Evolutionary conservation across 75 land plant species (phyloP).

Genomic region (Isoetes taiwanensis): DNA sequence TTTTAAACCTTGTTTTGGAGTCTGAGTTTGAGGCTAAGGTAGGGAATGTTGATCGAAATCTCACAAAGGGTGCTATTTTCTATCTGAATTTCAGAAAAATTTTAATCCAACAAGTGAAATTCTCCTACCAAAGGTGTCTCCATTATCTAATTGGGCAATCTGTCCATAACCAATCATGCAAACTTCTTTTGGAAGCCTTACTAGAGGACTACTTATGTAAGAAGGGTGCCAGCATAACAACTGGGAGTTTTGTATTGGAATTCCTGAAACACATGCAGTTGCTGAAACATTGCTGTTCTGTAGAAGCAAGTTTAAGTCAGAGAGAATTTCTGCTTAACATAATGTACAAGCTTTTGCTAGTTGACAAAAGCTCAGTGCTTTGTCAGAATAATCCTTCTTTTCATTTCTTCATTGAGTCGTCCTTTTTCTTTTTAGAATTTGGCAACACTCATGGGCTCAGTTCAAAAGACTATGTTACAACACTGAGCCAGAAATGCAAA

Average conservation of each 20-base stretch:
- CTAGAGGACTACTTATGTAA: constrained; percentile 23
- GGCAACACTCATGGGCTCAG: constrained; percentile 9
- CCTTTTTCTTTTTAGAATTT: constrained; percentile 13
- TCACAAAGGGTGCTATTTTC: constrained; percentile 23
- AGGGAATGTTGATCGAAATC: background rate
- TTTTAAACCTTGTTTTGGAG: constrained; percentile 22
- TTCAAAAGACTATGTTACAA: constrained; percentile 10
- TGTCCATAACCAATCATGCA: constrained; percentile 17
- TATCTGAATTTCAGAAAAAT: constrained; percentile 27
- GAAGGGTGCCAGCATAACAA: constrained; percentile 17
- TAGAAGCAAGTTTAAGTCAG: constrained; percentile 13
- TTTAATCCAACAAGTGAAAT: constrained; percentile 30
- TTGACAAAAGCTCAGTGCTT: constrained; percentile 22
- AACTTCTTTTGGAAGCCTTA: constrained; percentile 22
- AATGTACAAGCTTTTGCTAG: constrained; percentile 21
- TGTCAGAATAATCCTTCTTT: constrained; percentile 16
- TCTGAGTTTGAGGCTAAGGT: background rate
- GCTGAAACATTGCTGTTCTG: constrained; percentile 13
- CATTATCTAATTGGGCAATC: constrained; percentile 20
- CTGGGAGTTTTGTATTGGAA: constrained; percentile 24
- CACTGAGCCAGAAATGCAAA: too few relatives aligned
- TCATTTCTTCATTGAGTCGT: constrained; percentile 20
- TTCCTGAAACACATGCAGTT: constrained; percentile 14
- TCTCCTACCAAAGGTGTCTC: constrained; percentile 23
- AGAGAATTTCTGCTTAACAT: constrained; percentile 29